Percentiles rank a stretch among this genome's conserved stretches.
phyloP scores from a whole-genome alignment of 2,329 filamentous ascomycete genomes.

The Phyllosticta citrichinensis region DNA sequence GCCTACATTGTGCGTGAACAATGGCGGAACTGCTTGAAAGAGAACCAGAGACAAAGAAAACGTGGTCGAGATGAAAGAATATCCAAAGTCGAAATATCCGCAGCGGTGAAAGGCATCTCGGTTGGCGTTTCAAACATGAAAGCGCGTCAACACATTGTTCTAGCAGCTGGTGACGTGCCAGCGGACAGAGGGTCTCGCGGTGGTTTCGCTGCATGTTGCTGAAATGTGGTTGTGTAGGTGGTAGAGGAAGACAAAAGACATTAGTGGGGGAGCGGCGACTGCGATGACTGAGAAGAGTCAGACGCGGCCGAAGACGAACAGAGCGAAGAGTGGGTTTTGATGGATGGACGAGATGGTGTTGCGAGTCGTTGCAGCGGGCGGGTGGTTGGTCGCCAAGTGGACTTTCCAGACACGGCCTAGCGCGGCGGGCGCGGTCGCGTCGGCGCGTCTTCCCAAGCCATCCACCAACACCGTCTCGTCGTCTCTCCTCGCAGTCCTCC shows the following conservation, averaged over 20 bases:
- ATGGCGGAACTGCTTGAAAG: background rate
- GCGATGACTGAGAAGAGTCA: no score
- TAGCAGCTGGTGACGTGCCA: background rate
- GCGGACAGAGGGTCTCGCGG: no score
- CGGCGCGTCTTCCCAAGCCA: background rate
- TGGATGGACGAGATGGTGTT: background rate
- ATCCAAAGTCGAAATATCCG: background rate
- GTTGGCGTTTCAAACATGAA: no score
- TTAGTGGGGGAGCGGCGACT: no score
- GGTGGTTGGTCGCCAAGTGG: background rate
- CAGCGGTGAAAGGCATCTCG: background rate
- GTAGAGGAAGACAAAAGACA: background rate
- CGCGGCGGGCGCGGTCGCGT: background rate
- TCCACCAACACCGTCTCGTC: background rate
- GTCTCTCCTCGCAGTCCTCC: no score
- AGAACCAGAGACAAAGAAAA: background rate
- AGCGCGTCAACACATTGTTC: background rate
- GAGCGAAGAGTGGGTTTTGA: background rate
- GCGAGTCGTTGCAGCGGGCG: background rate
- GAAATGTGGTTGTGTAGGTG: background rate
- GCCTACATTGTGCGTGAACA: background rate
- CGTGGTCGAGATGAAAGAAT: background rate
- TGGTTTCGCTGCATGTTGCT: no score
- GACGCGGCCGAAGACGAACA: background rate
- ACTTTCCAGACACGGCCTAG: background rate